Conservation (phyloP, 1,139 yeast species). For the Debaryomycetaceae sp. region DNA sequence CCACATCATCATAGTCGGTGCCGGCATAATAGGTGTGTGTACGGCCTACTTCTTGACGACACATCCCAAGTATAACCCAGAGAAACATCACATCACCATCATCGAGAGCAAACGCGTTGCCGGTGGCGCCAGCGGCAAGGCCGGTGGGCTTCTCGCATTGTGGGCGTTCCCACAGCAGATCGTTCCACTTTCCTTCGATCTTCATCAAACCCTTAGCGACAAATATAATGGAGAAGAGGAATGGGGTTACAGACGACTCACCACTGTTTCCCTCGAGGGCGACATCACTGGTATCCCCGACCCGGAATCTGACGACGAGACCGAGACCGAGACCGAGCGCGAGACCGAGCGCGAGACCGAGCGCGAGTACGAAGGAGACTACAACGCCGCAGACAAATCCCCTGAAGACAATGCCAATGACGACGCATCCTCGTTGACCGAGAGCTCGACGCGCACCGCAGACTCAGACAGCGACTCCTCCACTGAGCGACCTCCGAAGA, state of each 20-base stretch:
- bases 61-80: slow-evolving; percentile 75
- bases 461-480: slow-evolving; percentile 20
- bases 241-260: slow-evolving; percentile 91
- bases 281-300: slow-evolving; percentile 42
- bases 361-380: slow-evolving; percentile 17
- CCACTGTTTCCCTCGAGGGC: slow-evolving; percentile 86
- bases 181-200: slow-evolving; percentile 79
- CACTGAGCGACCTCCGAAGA: slow-evolving; percentile 30
- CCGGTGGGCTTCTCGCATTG: slow-evolving; percentile 89
- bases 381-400: slow-evolving; percentile 15
- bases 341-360: slow-evolving; percentile 17
- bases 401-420: neutral
- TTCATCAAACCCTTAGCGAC: slow-evolving; percentile 80
- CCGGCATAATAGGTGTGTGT: slow-evolving; percentile 94
- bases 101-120: slow-evolving; percentile 90
- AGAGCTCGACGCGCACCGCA: slow-evolving; percentile 36
- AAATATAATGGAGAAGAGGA: slow-evolving; percentile 74
- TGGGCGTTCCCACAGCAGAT: slow-evolving; percentile 98
- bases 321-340: slow-evolving; percentile 22
- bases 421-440: slow-evolving; percentile 15
- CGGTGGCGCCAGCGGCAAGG: slow-evolving; percentile 97
- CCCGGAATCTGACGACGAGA: slow-evolving; percentile 1
- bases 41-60: slow-evolving; percentile 84
- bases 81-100: slow-evolving; percentile 76
- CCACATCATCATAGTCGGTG: slow-evolving; percentile 79